Conservation (phyloP, 768 basidiomycete genomes). For the Hygrocybe punicea region DNA sequence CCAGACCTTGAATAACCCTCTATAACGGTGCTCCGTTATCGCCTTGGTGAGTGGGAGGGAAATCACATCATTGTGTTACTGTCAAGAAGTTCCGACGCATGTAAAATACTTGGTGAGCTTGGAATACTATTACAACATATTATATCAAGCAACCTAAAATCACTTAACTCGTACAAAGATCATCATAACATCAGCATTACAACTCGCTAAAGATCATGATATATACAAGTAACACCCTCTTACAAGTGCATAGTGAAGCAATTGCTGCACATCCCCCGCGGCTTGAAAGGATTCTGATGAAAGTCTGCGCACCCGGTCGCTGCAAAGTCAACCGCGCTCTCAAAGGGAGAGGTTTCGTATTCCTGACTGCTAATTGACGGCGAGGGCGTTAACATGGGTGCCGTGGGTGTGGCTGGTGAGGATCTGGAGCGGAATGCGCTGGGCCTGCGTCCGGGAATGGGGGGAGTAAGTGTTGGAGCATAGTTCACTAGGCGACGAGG, state of each 20-base stretch:
- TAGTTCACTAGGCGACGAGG: conserved; percentile 46
- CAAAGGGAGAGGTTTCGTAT: conserved; percentile 60
- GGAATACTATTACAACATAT: too few relatives aligned
- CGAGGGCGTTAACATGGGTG: conserved; percentile 22
- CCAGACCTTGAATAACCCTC: too few relatives aligned
- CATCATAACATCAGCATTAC: too few relatives aligned
- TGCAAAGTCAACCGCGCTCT: conserved; percentile 52
- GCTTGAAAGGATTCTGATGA: conserved; percentile 66
- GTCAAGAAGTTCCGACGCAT: too few relatives aligned
- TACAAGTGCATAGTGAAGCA: conserved; percentile 56
- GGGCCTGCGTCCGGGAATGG: conserved; percentile 46
- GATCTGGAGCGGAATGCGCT: conserved; percentile 17
- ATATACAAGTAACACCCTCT: neutral
- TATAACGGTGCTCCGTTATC: too few relatives aligned
- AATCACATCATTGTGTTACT: too few relatives aligned
- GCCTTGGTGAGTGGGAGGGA: too few relatives aligned
- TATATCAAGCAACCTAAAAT: too few relatives aligned
- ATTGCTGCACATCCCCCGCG: conserved; percentile 60
- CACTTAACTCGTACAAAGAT: too few relatives aligned
- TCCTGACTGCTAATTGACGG: conserved; percentile 37
- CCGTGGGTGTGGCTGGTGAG: conserved; percentile 15
- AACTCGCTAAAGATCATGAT: neutral
- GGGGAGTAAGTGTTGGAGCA: conserved; percentile 37
- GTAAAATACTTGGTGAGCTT: too few relatives aligned
- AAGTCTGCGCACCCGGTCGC: conserved; percentile 48